phyloP scores from a whole-genome alignment of 23 red algal species.

The Chondrus crispus region DNA sequence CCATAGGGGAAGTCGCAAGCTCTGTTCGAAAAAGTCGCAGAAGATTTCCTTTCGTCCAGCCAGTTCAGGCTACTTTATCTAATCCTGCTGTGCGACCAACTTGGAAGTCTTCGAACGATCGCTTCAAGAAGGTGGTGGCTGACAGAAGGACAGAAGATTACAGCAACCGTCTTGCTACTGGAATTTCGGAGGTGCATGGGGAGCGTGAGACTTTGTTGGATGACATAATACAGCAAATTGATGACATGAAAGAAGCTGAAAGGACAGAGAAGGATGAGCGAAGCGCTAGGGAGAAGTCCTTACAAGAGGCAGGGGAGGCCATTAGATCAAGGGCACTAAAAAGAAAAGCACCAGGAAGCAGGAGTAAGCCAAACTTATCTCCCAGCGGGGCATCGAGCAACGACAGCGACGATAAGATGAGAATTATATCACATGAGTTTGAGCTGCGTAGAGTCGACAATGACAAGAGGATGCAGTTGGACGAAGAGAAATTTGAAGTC shows the following conservation, averaged over 20 bases:
- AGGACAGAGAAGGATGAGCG: neutral
- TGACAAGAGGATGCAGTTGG: neutral
- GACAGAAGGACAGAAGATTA: neutral
- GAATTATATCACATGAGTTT: too few relatives aligned
- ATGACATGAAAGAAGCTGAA: neutral
- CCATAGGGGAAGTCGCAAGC: too few relatives aligned
- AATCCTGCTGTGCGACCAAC: neutral
- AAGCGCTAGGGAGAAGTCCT: neutral
- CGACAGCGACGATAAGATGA: too few relatives aligned
- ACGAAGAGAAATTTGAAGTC: neutral
- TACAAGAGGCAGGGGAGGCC: neutral
- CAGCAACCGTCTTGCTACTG: neutral
- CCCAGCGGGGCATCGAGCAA: too few relatives aligned
- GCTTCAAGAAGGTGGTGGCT: constrained; percentile 2
- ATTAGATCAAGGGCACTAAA: neutral
- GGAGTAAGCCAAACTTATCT: too few relatives aligned
- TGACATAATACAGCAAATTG: neutral
- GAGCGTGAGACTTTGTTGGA: neutral
- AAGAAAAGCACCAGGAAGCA: too few relatives aligned
- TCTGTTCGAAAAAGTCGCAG: too few relatives aligned
- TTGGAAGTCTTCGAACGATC: neutral
- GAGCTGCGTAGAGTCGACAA: too few relatives aligned
- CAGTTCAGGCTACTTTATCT: too few relatives aligned
- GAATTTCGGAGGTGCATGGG: neutral
- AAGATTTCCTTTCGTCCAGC: too few relatives aligned